These are phyloP conservation scores for Allium cepa DNA, from an alignment of 106 monocot species.

Conservation along the genomic window DNA sequence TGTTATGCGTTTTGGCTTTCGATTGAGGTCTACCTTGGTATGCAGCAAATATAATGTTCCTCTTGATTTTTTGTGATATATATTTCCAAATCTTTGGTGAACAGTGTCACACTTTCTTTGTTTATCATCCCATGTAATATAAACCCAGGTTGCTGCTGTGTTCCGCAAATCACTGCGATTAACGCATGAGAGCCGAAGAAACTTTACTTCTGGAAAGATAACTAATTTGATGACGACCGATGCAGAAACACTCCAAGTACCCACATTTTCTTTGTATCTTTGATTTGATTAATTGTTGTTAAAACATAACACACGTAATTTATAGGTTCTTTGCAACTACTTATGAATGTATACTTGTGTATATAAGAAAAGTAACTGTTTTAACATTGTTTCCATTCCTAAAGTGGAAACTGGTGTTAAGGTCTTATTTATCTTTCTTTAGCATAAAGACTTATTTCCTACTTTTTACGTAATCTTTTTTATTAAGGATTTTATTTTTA, in stretches of 20 bases:
- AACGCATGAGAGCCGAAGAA: constrained; percentile 74
- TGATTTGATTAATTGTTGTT: neutral
- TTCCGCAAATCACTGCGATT: constrained; percentile 94
- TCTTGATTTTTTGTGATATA: neutral
- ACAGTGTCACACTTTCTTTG: neutral
- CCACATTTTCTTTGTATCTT: neutral
- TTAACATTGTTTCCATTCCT: no score
- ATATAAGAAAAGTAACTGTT: no score
- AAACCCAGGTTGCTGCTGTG: constrained; percentile 78
- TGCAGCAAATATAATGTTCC: constrained; percentile 3
- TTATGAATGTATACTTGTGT: no score
- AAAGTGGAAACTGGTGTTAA: no score
- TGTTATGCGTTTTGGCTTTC: constrained; percentile 95
- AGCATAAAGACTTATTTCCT: no score
- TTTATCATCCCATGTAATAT: neutral
- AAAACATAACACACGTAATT: constrained; percentile 1
- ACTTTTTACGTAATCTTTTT: no score
- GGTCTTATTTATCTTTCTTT: no score
- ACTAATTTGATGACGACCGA: constrained; percentile 99
- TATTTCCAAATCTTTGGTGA: neutral
- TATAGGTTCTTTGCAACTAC: neutral
- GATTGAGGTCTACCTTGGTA: constrained; percentile 92
- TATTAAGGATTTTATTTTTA: neutral
- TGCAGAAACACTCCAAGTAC: constrained; percentile 84
- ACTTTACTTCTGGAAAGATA: constrained; percentile 91